Conservation (phyloP, 345 rosid species). For the Eucalyptus curtisii region DNA sequence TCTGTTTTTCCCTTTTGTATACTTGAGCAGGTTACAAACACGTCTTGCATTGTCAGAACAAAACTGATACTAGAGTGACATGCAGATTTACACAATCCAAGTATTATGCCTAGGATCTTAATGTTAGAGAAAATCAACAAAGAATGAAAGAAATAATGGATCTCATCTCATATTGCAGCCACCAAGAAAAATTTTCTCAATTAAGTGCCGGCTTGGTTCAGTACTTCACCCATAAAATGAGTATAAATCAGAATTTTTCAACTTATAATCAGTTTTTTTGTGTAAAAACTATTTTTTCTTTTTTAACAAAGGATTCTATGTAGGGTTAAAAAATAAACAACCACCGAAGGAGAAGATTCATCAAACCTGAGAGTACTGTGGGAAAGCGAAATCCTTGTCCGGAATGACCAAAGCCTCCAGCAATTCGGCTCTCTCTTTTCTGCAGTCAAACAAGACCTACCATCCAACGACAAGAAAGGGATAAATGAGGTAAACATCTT, state of each 20-base stretch:
- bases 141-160: neutral
- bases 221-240: neutral
- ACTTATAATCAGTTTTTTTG: neutral
- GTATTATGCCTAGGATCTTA: neutral
- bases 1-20: neutral
- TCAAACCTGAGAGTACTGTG: constrained; percentile 5
- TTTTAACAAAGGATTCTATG: neutral
- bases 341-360: neutral
- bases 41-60: neutral
- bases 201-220: neutral
- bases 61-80: neutral
- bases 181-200: neutral
- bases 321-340: neutral
- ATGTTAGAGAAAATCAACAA: neutral
- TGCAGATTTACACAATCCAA: neutral
- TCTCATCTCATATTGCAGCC: neutral
- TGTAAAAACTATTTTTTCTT: neutral
- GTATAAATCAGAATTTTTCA: neutral
- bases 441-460: constrained; percentile 4
- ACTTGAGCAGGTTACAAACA: neutral
- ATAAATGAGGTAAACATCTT: neutral
- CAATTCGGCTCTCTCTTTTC: constrained; percentile 20
- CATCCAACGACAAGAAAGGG: neutral
- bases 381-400: constrained; percentile 3
- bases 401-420: constrained; percentile 13